phyloP scores from a whole-genome alignment of 2,329 filamentous ascomycete genomes.

The Alternaria panax region DNA sequence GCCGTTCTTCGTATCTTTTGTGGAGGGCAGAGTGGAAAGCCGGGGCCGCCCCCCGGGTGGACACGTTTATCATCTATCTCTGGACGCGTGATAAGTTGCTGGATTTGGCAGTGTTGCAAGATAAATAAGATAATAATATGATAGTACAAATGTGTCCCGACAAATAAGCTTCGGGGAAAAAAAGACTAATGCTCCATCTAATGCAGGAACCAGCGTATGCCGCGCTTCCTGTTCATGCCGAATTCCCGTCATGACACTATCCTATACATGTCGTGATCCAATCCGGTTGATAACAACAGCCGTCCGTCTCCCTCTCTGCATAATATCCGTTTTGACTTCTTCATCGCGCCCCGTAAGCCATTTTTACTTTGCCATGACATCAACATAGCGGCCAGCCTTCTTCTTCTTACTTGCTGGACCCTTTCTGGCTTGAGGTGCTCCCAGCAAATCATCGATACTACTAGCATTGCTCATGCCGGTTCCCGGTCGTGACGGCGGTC shows the following conservation, averaged over 20 bases:
- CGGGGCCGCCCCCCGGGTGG: neutral
- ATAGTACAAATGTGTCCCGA: neutral
- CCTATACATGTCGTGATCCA: neutral
- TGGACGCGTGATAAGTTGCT: no score
- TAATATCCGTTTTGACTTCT: neutral
- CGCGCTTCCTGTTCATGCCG: neutral
- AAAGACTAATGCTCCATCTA: neutral
- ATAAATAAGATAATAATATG: neutral
- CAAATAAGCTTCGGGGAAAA: neutral
- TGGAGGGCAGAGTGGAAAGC: neutral
- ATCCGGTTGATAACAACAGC: neutral
- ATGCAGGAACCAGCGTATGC: conserved; percentile 1
- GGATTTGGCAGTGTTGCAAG: no score
- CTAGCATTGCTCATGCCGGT: conserved; percentile 91
- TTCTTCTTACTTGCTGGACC: conserved; percentile 66
- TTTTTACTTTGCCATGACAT: conserved; percentile 63
- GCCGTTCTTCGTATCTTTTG: conserved; percentile 13
- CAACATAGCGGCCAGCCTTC: conserved; percentile 88
- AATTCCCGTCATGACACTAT: neutral
- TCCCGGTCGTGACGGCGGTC: conserved; percentile 60
- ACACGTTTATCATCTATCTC: conserved; percentile 1
- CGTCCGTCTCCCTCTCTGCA: neutral
- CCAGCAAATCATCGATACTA: conserved; percentile 91
- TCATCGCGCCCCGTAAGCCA: neutral
- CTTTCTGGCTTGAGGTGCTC: conserved; percentile 74